Percentiles rank a stretch among this genome's conserved stretches.
Evolutionary conservation across 1,139 yeast species (phyloP).

Genomic region (Pichia sp.): DNA sequence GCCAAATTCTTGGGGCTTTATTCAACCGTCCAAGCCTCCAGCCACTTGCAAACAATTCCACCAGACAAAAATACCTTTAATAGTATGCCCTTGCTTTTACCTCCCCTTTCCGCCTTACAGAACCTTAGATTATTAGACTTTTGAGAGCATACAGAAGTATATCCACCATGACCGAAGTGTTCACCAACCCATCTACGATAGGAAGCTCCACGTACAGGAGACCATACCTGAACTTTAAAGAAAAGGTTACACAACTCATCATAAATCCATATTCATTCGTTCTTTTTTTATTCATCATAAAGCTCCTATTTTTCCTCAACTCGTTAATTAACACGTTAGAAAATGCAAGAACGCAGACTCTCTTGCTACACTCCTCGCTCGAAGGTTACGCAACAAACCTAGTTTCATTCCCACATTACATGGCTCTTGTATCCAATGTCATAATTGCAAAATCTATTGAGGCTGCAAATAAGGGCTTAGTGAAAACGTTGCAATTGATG

Average conservation of each 20-base stretch:
- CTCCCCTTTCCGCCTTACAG: not conserved
- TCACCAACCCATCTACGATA: slow-evolving; percentile 14
- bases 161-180: not conserved
- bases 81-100: not conserved
- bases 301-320: slow-evolving; percentile 44
- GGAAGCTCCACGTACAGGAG: slow-evolving; percentile 18
- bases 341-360: slow-evolving; percentile 34
- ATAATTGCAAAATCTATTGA: slow-evolving; percentile 45
- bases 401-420: slow-evolving; percentile 51
- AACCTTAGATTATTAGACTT: not conserved
- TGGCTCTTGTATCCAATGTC: slow-evolving; percentile 50
- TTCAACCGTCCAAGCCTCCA: not conserved
- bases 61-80: not conserved
- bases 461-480: slow-evolving; percentile 42
- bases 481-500: slow-evolving; percentile 38
- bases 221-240: slow-evolving; percentile 42
- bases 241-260: slow-evolving; percentile 55
- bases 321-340: slow-evolving; percentile 40
- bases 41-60: not conserved
- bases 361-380: slow-evolving; percentile 41
- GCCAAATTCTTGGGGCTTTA: not conserved
- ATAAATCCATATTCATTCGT: slow-evolving; percentile 51
- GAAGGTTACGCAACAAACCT: slow-evolving; percentile 43
- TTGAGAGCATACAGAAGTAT: not conserved
- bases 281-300: slow-evolving; percentile 43